Conservation (phyloP, 2,329 filamentous ascomycete genomes). For the Fusarium brachygibbosum region DNA sequence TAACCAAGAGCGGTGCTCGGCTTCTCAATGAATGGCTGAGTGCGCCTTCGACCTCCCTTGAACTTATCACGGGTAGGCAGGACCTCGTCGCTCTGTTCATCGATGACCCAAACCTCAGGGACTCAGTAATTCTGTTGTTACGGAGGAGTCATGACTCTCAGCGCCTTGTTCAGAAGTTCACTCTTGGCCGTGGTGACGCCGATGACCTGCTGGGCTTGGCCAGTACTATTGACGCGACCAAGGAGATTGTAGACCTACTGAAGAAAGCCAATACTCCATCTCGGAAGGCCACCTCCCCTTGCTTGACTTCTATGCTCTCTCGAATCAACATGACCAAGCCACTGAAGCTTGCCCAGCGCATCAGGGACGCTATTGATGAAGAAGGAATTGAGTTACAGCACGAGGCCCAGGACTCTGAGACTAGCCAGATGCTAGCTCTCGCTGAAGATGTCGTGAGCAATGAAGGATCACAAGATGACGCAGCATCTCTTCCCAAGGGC, state of each 20-base stretch:
- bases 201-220: slow-evolving; percentile 90
- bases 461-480: slow-evolving; percentile 72
- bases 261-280: slow-evolving; percentile 38
- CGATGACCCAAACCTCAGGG: slow-evolving; percentile 74
- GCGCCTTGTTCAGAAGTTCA: slow-evolving; percentile 93
- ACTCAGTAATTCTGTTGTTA: slow-evolving; percentile 76
- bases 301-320: slow-evolving; percentile 61
- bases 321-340: slow-evolving; percentile 78
- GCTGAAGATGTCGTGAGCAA: slow-evolving; percentile 78
- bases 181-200: slow-evolving; percentile 88
- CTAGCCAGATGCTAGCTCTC: slow-evolving; percentile 77
- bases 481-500: slow-evolving; percentile 68
- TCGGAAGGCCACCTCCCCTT: slow-evolving; percentile 45
- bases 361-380: slow-evolving; percentile 88
- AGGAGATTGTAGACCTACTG: slow-evolving; percentile 70
- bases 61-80: slow-evolving; percentile 81
- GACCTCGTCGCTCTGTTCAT: slow-evolving; percentile 85
- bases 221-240: slow-evolving; percentile 81
- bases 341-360: slow-evolving; percentile 75
- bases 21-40: slow-evolving; percentile 88
- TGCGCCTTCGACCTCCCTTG: slow-evolving; percentile 88
- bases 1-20: slow-evolving; percentile 90
- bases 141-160: slow-evolving; percentile 86
- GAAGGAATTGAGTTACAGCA: slow-evolving; percentile 88
- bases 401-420: slow-evolving; percentile 78